A percentile compares a stretch with the other conserved stretches of the same genome.
Evolutionary conservation across 345 rosid species (phyloP).

Genomic region (Carallia pectinifolia): DNA sequence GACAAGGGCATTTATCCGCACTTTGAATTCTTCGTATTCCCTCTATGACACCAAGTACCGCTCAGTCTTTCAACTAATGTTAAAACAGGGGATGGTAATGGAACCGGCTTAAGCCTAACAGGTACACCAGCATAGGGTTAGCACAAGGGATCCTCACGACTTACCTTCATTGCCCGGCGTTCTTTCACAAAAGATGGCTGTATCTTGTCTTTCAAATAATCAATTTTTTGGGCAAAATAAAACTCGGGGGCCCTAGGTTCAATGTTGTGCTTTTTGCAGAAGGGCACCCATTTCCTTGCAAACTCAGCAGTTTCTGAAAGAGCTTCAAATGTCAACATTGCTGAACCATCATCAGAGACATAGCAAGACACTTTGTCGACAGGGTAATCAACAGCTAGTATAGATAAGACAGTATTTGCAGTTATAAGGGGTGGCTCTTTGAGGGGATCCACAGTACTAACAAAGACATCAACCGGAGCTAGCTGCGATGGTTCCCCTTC

Average conservation of each 20-base stretch:
- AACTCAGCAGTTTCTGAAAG: conserved; percentile 99
- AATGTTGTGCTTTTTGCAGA: conserved; percentile 94
- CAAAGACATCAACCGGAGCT: conserved; percentile 93
- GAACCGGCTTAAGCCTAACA: neutral
- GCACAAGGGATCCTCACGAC: conserved; percentile 5
- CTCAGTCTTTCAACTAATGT: neutral
- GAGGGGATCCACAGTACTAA: conserved; percentile 99
- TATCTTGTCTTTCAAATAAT: conserved; percentile 96
- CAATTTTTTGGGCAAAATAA: conserved; percentile 97
- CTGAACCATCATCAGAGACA: conserved; percentile 99
- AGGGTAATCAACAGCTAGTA: conserved; percentile 97
- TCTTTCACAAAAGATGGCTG: conserved; percentile 98
- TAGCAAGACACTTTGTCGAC: conserved; percentile 99
- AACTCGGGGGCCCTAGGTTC: conserved; percentile 99
- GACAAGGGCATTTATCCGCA: conserved; percentile 97
- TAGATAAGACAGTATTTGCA: conserved; percentile 97
- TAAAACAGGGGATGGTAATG: neutral
- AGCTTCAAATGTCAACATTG: conserved; percentile 97
- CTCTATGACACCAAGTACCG: conserved; percentile 45
- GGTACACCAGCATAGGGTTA: neutral
- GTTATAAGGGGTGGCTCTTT: conserved; percentile 98
- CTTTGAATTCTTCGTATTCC: conserved; percentile 99
- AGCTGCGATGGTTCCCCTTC: conserved; percentile 98
- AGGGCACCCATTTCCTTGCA: conserved; percentile 99
- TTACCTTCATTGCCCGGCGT: conserved; percentile 96